Conservation (phyloP, 1,139 yeast genomes). For the Magnusiomyces suaveolens region DNA sequence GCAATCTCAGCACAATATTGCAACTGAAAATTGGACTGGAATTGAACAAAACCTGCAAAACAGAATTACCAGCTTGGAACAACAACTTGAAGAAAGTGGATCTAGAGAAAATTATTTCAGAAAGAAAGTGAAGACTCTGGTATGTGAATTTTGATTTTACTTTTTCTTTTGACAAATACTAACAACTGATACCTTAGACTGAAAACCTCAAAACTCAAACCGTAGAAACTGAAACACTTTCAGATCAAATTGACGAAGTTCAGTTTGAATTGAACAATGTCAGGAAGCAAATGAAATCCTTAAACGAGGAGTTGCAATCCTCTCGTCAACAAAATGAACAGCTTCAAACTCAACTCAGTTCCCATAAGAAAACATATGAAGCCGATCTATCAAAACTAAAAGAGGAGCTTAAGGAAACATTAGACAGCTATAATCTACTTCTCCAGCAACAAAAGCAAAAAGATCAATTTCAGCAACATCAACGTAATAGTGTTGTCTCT, state of each 20-base stretch:
- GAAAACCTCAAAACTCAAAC: constrained; percentile 19
- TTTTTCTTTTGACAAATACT: neutral
- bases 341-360: constrained; percentile 9
- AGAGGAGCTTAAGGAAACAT: constrained; percentile 7
- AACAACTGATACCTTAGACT: constrained; percentile 4
- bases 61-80: constrained; percentile 41
- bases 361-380: constrained; percentile 5
- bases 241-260: constrained; percentile 27
- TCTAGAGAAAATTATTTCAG: constrained; percentile 22
- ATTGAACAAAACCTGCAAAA: constrained; percentile 46
- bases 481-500: neutral
- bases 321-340: neutral
- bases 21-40: constrained; percentile 57
- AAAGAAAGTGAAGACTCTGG: constrained; percentile 20
- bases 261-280: constrained; percentile 21
- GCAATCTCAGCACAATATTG: constrained; percentile 57
- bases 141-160: neutral
- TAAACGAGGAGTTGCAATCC: neutral
- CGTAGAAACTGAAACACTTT: constrained; percentile 22
- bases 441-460: constrained; percentile 6
- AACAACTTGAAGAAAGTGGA: constrained; percentile 30
- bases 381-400: constrained; percentile 1
- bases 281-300: constrained; percentile 13
- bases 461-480: constrained; percentile 7
- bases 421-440: constrained; percentile 18